These are phyloP conservation scores for Keqinozyma sinolaborantium DNA, from an alignment of 1,139 yeast genomes.

Conservation along the genomic window DNA sequence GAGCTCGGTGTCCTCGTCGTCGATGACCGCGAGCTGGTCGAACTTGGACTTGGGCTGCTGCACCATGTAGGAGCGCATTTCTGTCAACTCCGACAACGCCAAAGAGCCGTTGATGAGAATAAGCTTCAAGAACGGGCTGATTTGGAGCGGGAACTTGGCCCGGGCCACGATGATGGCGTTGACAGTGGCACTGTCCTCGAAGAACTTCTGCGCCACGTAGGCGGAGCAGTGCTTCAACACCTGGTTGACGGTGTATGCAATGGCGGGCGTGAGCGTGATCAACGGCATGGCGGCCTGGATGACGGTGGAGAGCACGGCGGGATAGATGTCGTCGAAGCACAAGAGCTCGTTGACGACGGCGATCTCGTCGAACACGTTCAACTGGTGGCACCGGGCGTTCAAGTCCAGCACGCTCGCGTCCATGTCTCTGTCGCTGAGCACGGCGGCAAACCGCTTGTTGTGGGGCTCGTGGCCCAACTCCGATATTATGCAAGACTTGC, in stretches of 20 bases:
- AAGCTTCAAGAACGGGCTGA: constrained; percentile 60
- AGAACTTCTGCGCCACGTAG: constrained; percentile 54
- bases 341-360: constrained; percentile 38
- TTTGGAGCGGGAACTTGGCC: constrained; percentile 72
- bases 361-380: constrained; percentile 47
- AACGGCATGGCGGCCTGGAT: constrained; percentile 62
- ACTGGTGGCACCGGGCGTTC: constrained; percentile 42
- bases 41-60: constrained; percentile 36
- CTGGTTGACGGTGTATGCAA: constrained; percentile 47
- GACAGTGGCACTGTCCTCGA: constrained; percentile 51
- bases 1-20: constrained; percentile 50
- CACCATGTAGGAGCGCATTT: constrained; percentile 59
- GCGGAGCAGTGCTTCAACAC: constrained; percentile 56
- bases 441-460: constrained; percentile 6
- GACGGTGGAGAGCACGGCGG: constrained; percentile 58
- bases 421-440: constrained; percentile 13
- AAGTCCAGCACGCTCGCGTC: constrained; percentile 23
- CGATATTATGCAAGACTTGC: constrained; percentile 48
- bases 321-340: constrained; percentile 49
- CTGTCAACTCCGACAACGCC: constrained; percentile 61
- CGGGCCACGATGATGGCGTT: constrained; percentile 57
- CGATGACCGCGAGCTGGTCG: constrained; percentile 38
- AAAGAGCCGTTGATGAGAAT: constrained; percentile 62
- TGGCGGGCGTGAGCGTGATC: constrained; percentile 52
- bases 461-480: constrained; percentile 19